Percentiles rank a stretch among this genome's conserved stretches.
phyloP scores from a whole-genome alignment of 1,284 basidiomycete genomes.

The Tylopilus orsonianus region DNA sequence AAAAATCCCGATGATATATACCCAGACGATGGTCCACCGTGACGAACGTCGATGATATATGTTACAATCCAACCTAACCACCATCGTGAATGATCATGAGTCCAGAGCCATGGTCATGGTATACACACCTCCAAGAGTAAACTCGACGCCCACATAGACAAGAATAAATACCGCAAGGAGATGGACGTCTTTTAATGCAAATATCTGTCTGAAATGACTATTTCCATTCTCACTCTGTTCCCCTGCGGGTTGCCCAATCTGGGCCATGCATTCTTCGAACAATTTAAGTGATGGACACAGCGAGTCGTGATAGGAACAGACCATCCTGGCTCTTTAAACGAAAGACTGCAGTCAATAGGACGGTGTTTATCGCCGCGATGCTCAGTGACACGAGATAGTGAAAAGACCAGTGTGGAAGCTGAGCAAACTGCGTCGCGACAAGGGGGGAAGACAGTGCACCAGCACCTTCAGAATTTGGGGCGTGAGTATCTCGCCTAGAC shows the following conservation, averaged over 20 bases:
- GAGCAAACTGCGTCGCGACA: conserved; percentile 62
- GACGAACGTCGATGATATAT: conserved; percentile 45
- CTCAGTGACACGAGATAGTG: conserved; percentile 65
- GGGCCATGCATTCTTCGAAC: conserved; percentile 29
- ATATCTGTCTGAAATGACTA: conserved; percentile 51
- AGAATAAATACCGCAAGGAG: conserved; percentile 51
- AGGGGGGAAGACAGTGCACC: conserved; percentile 64
- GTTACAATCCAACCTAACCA: conserved; percentile 52
- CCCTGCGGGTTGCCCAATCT: conserved; percentile 34
- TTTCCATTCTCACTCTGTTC: conserved; percentile 29
- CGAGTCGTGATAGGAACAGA: conserved; percentile 16
- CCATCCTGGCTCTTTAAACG: conserved; percentile 56
- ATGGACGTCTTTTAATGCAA: conserved; percentile 48
- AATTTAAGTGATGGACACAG: conserved; percentile 9
- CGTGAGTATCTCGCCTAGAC: not conserved
- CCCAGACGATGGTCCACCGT: conserved; percentile 48
- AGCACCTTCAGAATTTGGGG: conserved; percentile 38
- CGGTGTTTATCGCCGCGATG: conserved; percentile 48
- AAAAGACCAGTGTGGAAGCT: conserved; percentile 54
- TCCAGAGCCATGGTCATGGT: too few species aligned
- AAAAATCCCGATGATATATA: conserved; percentile 55
- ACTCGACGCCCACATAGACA: conserved; percentile 59
- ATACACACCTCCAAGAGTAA: conserved; percentile 49
- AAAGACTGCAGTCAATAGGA: conserved; percentile 50
- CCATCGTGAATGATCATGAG: conserved; percentile 1